These are phyloP conservation scores for Colletotrichum cordylinicola DNA, from an alignment of 2,329 filamentous ascomycete genomes.

Conservation along the genomic window DNA sequence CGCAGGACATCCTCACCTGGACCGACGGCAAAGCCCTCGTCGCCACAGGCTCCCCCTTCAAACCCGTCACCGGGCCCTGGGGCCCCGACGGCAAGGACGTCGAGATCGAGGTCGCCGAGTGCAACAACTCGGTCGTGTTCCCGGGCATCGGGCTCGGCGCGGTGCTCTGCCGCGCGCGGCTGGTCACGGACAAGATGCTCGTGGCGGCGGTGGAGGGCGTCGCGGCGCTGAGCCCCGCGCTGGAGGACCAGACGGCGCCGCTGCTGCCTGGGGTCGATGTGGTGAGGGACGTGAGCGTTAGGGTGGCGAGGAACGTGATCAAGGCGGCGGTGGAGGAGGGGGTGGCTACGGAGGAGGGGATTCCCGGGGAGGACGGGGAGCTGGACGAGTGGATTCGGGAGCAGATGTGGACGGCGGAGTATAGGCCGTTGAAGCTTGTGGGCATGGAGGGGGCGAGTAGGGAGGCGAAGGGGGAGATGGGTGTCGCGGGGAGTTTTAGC, in stretches of 20 bases:
- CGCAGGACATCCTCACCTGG: conserved; percentile 78
- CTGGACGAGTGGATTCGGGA: conserved; percentile 75
- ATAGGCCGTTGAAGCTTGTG: conserved; percentile 68
- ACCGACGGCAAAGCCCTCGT: conserved; percentile 79
- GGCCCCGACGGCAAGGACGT: conserved; percentile 49
- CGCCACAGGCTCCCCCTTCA: conserved; percentile 84
- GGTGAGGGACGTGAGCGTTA: conserved; percentile 77
- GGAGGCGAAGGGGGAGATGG: conserved; percentile 65
- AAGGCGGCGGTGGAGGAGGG: conserved; percentile 72
- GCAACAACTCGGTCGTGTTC: conserved; percentile 88
- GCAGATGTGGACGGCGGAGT: conserved; percentile 82
- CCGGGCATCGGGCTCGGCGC: conserved; percentile 85
- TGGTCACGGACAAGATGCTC: conserved; percentile 79
- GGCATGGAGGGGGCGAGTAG: conserved; percentile 55
- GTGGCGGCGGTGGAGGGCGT: conserved; percentile 80
- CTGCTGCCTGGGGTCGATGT: conserved; percentile 78
- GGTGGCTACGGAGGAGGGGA: conserved; percentile 67
- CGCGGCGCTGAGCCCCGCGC: conserved; percentile 72
- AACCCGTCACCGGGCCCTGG: conserved; percentile 70
- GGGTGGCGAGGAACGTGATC: conserved; percentile 80
- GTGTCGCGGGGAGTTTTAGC: conserved; percentile 47
- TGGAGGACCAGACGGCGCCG: conserved; percentile 66
- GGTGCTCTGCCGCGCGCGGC: conserved; percentile 70
- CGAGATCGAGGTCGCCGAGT: conserved; percentile 69
- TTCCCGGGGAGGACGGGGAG: conserved; percentile 62